Conservation (phyloP, 768 basidiomycete genomes). For the Lentinus tigrinus region DNA sequence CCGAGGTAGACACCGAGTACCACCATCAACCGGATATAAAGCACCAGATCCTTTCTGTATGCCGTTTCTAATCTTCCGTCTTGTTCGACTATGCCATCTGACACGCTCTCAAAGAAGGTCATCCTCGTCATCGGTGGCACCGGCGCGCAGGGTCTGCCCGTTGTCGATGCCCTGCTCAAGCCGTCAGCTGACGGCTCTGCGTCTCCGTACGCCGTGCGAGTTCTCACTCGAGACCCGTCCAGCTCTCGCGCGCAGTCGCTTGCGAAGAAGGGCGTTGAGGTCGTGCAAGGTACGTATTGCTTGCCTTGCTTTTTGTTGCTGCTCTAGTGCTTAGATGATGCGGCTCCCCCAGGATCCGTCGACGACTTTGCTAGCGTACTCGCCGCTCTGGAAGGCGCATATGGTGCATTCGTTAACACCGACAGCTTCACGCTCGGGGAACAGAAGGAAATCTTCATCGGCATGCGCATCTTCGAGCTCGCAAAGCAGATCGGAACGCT, state of each 20-base stretch:
- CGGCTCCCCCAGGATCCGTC: conserved; percentile 32
- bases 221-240: conserved; percentile 36
- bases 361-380: conserved; percentile 30
- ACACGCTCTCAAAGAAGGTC: conserved; percentile 23
- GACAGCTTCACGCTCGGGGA: conserved; percentile 39
- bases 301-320: no score
- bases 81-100: no score
- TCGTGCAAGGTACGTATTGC: conserved; percentile 30
- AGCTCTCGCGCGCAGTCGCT: conserved; percentile 34
- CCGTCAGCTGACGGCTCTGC: conserved; percentile 34
- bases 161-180: conserved; percentile 38
- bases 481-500: conserved; percentile 34
- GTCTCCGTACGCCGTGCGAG: conserved; percentile 41
- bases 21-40: no score
- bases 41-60: no score
- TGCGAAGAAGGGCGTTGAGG: conserved; percentile 35
- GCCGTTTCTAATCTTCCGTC: no score
- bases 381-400: conserved; percentile 31
- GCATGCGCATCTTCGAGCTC: conserved; percentile 41
- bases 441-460: conserved; percentile 37
- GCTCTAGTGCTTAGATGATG: no score
- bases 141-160: conserved; percentile 42
- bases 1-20: no score
- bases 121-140: conserved; percentile 46
- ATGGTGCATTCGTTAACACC: conserved; percentile 38